Conservation (phyloP, 257 asterid species). For the Solanum virginianum region DNA sequence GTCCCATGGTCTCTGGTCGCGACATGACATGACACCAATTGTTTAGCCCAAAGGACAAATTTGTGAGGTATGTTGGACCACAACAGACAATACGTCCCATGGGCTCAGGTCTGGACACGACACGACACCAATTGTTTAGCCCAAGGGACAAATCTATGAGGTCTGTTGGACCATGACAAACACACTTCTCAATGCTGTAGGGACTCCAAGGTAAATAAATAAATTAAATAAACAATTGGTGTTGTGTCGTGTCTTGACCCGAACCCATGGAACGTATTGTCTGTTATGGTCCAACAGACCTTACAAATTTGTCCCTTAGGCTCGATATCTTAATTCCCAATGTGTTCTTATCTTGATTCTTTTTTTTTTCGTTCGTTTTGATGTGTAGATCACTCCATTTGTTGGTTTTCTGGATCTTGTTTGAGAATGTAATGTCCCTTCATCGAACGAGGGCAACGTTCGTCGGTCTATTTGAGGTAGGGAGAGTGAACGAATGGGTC, state of each 20-base stretch:
- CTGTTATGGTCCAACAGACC: background rate
- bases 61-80: no score
- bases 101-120: background rate
- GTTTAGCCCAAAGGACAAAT: no score
- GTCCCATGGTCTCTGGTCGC: background rate
- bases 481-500: conserved; percentile 12
- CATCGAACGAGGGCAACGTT: conserved; percentile 18
- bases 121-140: background rate
- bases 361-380: background rate
- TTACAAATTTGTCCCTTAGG: background rate
- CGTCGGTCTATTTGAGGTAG: conserved; percentile 7
- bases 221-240: background rate
- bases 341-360: background rate
- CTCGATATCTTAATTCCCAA: background rate
- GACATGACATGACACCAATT: no score
- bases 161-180: background rate
- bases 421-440: conserved; percentile 19
- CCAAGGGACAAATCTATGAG: no score
- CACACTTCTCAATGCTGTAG: conserved; percentile 13
- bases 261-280: background rate
- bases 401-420: conserved; percentile 7
- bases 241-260: background rate
- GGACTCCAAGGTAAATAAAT: conserved; percentile 12
- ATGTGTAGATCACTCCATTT: conserved; percentile 6
- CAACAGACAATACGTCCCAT: background rate